Percentiles rank a stretch among this genome's conserved stretches.
phyloP scores from a whole-genome alignment of 1,139 yeast species.

The Candida smagusa region DNA sequence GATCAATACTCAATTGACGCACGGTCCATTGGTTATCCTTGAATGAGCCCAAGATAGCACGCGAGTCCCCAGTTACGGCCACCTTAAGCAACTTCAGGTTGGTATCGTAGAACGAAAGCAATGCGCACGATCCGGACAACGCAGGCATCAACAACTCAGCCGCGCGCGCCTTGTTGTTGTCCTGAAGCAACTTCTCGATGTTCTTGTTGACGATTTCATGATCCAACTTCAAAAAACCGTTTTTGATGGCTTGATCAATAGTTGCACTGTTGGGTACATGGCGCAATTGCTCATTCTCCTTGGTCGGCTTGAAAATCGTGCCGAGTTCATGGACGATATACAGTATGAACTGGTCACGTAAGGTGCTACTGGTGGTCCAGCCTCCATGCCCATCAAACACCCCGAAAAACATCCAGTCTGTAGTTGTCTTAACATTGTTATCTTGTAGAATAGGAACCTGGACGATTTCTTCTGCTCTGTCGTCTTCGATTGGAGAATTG shows the following conservation, averaged over 20 bases:
- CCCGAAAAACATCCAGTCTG: constrained; percentile 96
- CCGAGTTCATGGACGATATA: constrained; percentile 78
- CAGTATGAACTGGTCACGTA: constrained; percentile 74
- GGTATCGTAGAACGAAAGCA: constrained; percentile 83
- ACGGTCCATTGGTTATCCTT: constrained; percentile 82
- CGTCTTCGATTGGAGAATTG: constrained; percentile 94
- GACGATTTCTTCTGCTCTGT: constrained; percentile 80
- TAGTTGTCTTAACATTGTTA: constrained; percentile 49
- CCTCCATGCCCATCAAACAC: constrained; percentile 98
- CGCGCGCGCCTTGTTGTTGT: constrained; percentile 58
- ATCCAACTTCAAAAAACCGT: constrained; percentile 80
- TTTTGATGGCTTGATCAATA: constrained; percentile 75
- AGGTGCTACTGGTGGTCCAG: constrained; percentile 83
- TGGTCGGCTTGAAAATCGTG: constrained; percentile 56
- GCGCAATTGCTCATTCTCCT: constrained; percentile 45
- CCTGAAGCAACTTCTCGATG: constrained; percentile 63
- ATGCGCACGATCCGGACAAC: constrained; percentile 90
- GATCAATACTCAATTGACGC: constrained; percentile 81
- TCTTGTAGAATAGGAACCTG: constrained; percentile 69
- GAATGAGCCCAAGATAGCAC: constrained; percentile 82
- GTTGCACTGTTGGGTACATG: constrained; percentile 62
- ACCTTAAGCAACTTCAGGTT: constrained; percentile 69
- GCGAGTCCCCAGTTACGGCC: constrained; percentile 95
- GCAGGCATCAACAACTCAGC: constrained; percentile 88
- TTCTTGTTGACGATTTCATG: constrained; percentile 80